Evolutionary conservation across 2,329 filamentous ascomycete species (phyloP).

Genomic region (Colletotrichum ledebouriae): DNA sequence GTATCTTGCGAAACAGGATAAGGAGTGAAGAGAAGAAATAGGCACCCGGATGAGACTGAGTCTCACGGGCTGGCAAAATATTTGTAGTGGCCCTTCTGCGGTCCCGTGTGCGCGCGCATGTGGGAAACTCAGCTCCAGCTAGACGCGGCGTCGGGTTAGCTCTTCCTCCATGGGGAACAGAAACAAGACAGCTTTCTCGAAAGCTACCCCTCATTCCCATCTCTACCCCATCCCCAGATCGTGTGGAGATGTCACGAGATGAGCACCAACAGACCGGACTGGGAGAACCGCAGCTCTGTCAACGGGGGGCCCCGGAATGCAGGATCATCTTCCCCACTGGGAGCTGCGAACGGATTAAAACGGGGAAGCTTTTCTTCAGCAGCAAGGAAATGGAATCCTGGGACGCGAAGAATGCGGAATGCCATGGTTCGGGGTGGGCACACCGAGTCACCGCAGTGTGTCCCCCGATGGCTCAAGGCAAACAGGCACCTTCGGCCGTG

Average conservation of each 20-base stretch:
- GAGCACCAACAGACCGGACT: conserved; percentile 37
- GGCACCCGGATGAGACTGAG: conserved; percentile 16
- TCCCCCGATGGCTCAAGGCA: conserved; percentile 29
- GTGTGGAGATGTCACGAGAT: conserved; percentile 43
- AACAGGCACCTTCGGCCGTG: conserved; percentile 31
- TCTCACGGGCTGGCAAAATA: conserved; percentile 42
- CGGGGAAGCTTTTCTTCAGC: conserved; percentile 11
- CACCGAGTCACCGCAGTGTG: conserved; percentile 28
- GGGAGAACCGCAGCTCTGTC: conserved; percentile 36
- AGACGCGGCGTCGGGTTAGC: conserved; percentile 38
- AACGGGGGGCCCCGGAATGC: conserved; percentile 37
- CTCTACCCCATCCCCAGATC: conserved; percentile 41
- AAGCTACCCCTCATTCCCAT: conserved; percentile 43
- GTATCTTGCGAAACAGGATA: conserved; percentile 34
- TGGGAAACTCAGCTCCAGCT: conserved; percentile 33
- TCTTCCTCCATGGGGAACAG: conserved; percentile 36
- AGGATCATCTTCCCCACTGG: conserved; percentile 32
- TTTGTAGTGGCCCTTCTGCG: conserved; percentile 37
- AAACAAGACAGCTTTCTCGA: conserved; percentile 32
- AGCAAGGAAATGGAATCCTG: conserved; percentile 30
- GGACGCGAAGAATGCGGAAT: conserved; percentile 31
- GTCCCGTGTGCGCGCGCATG: conserved; percentile 20
- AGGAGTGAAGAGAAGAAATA: conserved; percentile 11
- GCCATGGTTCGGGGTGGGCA: conserved; percentile 25
- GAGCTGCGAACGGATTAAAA: conserved; percentile 35